Base-by-base conservation (phyloP, 495 filamentous ascomycete species). In the Ramalina peruviana region DNA sequence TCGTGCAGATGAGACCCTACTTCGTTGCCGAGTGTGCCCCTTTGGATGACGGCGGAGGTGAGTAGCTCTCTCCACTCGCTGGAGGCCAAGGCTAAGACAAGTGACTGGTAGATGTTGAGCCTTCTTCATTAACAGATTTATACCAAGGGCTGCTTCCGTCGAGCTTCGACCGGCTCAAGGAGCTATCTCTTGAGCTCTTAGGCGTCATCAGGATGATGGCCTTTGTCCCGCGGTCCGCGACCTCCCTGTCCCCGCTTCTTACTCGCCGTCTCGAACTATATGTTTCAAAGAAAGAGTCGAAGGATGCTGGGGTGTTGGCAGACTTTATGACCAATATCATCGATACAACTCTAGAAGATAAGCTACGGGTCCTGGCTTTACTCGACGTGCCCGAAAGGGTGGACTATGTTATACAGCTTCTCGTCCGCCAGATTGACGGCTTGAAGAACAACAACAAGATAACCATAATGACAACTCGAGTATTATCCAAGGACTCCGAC, bases 321-420 rank as follows among this genome's bases (percentile, higher is more conserved):
- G 93, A 99, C 61, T 95, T 96, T 56, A 93, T 97, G 86, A 79
- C 85, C 7, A 89, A 92, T 63, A 76, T 96, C 23, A 76, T 93
- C 3, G 85, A 94, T 46, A 79, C 80, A 37, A 81, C 82, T 15
- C 78, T 89, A 51, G 85, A 94, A 60, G 92, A 98, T 56, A 93
- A 88, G 68, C 71, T 98, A 27, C 76, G 85, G 47, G 76, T 97
- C 16, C 70, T 98, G 13, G 72, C 86, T 25, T 77, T 87, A 2
- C 62, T 89, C 15, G 76, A 88, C 57, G 70, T 92, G 9, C 81
- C 81, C 56, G 74, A 81, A n/a, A 74, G 92, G 13, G 69, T 97
- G 51, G 74, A 82, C 54, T 80, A 77, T 53, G 83, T 87, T 2
- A 80, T 93, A 42, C 85, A 88, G 50, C 72, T 97, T 30, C 66